Evolutionary conservation across 192 early-diverging fungal genomes (phyloP).

Genomic region (Umbelopsis isabellina): DNA sequence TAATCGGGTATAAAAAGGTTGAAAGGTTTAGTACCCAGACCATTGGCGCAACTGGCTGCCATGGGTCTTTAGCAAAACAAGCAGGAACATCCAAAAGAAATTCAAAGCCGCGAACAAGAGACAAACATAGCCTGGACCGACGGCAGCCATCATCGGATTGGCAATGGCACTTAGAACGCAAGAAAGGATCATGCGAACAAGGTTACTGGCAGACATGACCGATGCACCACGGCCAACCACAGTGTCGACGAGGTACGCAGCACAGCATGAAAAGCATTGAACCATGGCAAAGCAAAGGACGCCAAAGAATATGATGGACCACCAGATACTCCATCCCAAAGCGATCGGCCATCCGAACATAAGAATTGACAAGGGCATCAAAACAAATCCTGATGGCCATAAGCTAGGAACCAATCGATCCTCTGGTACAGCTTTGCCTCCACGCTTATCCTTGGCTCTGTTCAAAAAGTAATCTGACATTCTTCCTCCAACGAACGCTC

Average conservation of each 20-base stretch:
- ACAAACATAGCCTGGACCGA: constrained; percentile 51
- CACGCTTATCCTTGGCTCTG: constrained; percentile 25
- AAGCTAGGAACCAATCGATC: constrained; percentile 32
- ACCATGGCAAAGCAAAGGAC: constrained; percentile 30
- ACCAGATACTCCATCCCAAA: constrained; percentile 20
- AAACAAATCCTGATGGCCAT: constrained; percentile 28
- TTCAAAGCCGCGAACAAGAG: constrained; percentile 48
- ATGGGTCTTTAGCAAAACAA: constrained; percentile 46
- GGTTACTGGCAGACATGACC: constrained; percentile 51
- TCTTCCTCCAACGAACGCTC: constrained; percentile 32
- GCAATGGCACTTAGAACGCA: constrained; percentile 51
- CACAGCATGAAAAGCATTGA: constrained; percentile 35
- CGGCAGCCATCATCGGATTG: constrained; percentile 46
- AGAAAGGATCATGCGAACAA: constrained; percentile 39
- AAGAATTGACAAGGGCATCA: constrained; percentile 25
- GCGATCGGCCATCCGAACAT: constrained; percentile 25
- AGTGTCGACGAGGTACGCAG: constrained; percentile 50
- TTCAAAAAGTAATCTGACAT: constrained; percentile 37
- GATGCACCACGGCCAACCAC: constrained; percentile 51
- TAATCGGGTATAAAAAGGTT: not conserved
- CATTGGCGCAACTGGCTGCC: constrained; percentile 42
- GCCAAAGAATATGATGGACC: constrained; percentile 31
- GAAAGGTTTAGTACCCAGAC: constrained; percentile 29
- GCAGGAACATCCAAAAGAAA: constrained; percentile 42
- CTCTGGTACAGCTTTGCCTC: constrained; percentile 30